Conservation (phyloP, 129 eudicot genomes). For the sunflower (Helianthus annuus) region HanXRQr2.0-SUNRISE NC_035445.2:73611981-73612480, state of each 20-base stretch:
- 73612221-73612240: slow-evolving; percentile 51
- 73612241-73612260: slow-evolving; percentile 49
- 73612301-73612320: slow-evolving; percentile 64
- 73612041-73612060: slow-evolving; percentile 55
- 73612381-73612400: too few relatives aligned
- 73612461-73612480: too few relatives aligned
- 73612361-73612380: slow-evolving; percentile 5
- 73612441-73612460: too few relatives aligned
- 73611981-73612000: slow-evolving; percentile 75
- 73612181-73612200: slow-evolving; percentile 63
- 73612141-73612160: slow-evolving; percentile 51
- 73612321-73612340: slow-evolving; percentile 40
- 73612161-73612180: slow-evolving; percentile 69
- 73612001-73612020: slow-evolving; percentile 51
- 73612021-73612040: slow-evolving; percentile 54
- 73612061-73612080: slow-evolving; percentile 89
- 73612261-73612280: slow-evolving; percentile 19
- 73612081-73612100: slow-evolving; percentile 75
- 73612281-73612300: slow-evolving; percentile 39
- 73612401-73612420: too few relatives aligned
- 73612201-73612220: slow-evolving; percentile 62
- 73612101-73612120: slow-evolving; percentile 66
- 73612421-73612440: too few relatives aligned
- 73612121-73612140: slow-evolving; percentile 63
- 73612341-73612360: slow-evolving; percentile 21